Percentiles rank a stretch among this genome's conserved stretches.
Conservation (phyloP, 2,329 filamentous ascomycete genomes). For the Fonsecaea multimorphosa region DNA sequence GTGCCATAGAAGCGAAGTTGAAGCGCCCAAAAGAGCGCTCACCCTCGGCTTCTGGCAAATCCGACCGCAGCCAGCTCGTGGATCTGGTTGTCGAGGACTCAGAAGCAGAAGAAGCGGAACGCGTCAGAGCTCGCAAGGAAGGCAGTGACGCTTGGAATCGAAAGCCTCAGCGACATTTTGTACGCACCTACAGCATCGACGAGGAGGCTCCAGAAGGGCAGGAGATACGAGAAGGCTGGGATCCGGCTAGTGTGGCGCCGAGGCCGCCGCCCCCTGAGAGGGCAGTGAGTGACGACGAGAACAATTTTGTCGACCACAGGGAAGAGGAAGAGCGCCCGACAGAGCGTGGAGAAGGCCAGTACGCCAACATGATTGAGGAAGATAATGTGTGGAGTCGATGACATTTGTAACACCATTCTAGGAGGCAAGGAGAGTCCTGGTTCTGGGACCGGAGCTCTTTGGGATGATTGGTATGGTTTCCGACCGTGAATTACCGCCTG, state of each 20-base stretch:
- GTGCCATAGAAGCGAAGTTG: slow-evolving; percentile 35
- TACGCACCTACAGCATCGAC: slow-evolving; percentile 37
- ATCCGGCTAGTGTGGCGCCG: slow-evolving; percentile 36
- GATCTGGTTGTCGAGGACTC: slow-evolving; percentile 71
- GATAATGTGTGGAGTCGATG: slow-evolving; percentile 36
- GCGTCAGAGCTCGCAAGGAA: slow-evolving; percentile 67
- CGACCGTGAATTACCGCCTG: neutral
- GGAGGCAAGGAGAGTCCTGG: neutral
- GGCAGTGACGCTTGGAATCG: slow-evolving; percentile 67
- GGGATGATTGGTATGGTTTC: neutral
- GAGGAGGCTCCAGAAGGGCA: slow-evolving; percentile 33
- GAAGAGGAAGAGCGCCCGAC: slow-evolving; percentile 11
- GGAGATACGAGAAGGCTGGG: slow-evolving; percentile 39
- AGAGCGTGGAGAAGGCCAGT: slow-evolving; percentile 24
- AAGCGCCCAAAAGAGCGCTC: slow-evolving; percentile 41
- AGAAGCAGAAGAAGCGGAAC: slow-evolving; percentile 66
- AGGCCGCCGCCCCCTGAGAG: slow-evolving; percentile 38
- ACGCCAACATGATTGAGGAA: slow-evolving; percentile 34
- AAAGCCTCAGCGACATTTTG: slow-evolving; percentile 40
- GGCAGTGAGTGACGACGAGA: slow-evolving; percentile 38
- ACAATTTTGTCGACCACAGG: slow-evolving; percentile 26
- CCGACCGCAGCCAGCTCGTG: slow-evolving; percentile 64
- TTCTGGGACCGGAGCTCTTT: neutral
- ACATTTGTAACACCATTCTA: neutral
- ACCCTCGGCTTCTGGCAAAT: slow-evolving; percentile 58